These are phyloP conservation scores for Globisporangium apiculatum DNA, from an alignment of 352 stramenopile genomes.

Conservation along the genomic window DNA sequence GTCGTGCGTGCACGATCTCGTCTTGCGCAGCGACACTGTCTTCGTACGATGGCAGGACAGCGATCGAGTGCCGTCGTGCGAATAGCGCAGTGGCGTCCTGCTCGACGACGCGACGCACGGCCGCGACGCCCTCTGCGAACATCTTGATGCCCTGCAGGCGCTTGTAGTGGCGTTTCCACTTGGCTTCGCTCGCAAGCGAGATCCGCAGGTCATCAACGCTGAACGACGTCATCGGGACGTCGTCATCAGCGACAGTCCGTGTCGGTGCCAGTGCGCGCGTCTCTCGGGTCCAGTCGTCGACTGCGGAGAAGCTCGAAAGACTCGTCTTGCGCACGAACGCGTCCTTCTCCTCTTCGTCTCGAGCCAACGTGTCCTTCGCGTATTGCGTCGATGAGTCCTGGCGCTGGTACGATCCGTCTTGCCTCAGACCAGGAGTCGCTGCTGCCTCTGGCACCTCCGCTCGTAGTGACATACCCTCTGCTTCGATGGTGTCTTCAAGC, in stretches of 20 bases:
- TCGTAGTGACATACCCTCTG: too few relatives aligned
- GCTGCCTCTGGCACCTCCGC: too few relatives aligned
- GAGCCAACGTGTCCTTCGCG: too few relatives aligned
- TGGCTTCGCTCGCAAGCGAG: constrained; percentile 21
- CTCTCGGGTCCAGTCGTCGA: background rate
- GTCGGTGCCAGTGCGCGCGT: background rate
- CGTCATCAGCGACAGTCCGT: background rate
- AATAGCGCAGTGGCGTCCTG: background rate
- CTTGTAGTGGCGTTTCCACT: constrained; percentile 36
- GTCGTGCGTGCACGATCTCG: background rate
- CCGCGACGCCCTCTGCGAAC: constrained; percentile 18
- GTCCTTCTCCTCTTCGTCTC: too few relatives aligned
- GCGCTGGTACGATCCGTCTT: too few relatives aligned
- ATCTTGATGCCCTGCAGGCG: constrained; percentile 32
- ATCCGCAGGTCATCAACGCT: background rate
- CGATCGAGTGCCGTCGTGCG: constrained; percentile 23
- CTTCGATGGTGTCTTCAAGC: too few relatives aligned
- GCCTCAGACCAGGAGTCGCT: too few relatives aligned
- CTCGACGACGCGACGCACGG: constrained; percentile 17
- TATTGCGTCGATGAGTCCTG: too few relatives aligned
- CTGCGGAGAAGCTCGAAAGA: background rate
- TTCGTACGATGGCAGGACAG: constrained; percentile 18
- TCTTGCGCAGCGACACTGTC: constrained; percentile 4
- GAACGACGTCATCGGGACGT: background rate
- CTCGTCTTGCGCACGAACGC: too few relatives aligned